Evolutionary conservation across 2,329 filamentous ascomycete genomes (phyloP), one percentile per base, ranked within the genome.

Genomic region (Colletotrichum sp.): DNA sequence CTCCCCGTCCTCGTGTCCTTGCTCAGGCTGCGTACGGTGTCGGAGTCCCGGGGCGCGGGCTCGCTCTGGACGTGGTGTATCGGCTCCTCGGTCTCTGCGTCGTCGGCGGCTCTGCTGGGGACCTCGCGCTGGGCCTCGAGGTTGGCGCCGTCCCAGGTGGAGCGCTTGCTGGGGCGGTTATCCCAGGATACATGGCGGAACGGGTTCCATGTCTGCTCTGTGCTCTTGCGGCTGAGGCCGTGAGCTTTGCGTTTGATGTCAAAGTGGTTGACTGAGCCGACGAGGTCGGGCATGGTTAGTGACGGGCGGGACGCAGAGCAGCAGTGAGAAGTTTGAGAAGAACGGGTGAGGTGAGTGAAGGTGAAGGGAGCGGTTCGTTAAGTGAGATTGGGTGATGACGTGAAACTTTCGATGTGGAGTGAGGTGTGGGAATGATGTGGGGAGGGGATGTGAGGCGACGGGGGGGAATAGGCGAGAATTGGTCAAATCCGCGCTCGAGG

Each of bases 181-280:
- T 81, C 81, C 84, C 84, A 87, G 27, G 81, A 77, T n/a, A 87
- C 82, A 72, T 87, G 86, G 11, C 86, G 84, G 69, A 89, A 89
- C 9, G 85, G 86, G 34, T 88, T 89, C 83, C 85, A 87, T 27
- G 81, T 79, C 27, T 86, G 83, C 71, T 85, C 84, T 36, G 39
- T 30, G 70, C 83, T 82, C 44, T 84, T 81, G 72, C 87, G 85
- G 67, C 87, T 86, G 59, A 88, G 79, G 27, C 78, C 82, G 75
- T 87, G 86, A 75, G 88, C 88, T 73, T 84, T 81, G 75, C 85
- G 84, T 83, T 87, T 89, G 77, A 87, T 85, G 69, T 82, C 83
- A 79, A 84, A 87, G 57, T 84, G 82, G 78, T 90, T 89, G 84
- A 88, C 88, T 89, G 82, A 77, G 44, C 74, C 74, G 64, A 65